Percentiles rank a stretch among this genome's conserved stretches.
Conservation (phyloP, 768 basidiomycete genomes). For the Pisolithus albus region DNA sequence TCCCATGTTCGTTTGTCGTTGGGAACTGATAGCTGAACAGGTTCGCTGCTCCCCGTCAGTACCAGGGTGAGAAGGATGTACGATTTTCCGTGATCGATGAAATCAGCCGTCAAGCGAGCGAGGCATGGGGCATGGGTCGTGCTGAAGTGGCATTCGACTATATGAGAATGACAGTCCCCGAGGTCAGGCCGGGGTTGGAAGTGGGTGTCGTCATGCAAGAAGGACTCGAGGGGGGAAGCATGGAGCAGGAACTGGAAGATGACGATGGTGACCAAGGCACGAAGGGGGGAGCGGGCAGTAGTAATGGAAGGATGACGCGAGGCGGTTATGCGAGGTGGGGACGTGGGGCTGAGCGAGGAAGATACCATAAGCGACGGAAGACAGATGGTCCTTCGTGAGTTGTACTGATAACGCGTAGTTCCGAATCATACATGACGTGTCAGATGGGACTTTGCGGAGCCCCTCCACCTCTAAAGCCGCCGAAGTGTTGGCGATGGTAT, state of each 20-base stretch:
- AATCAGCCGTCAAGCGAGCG: slow-evolving; percentile 56
- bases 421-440: too few species aligned
- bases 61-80: slow-evolving; percentile 20
- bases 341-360: neutral
- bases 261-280: neutral
- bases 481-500: too few species aligned
- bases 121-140: slow-evolving; percentile 45
- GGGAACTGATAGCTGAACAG: slow-evolving; percentile 22
- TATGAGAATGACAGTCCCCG: slow-evolving; percentile 39
- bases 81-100: slow-evolving; percentile 49
- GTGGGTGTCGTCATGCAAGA: neutral
- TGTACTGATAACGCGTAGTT: neutral
- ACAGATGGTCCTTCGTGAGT: neutral
- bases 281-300: neutral
- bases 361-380: neutral
- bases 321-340: neutral
- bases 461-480: too few species aligned
- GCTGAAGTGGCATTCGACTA: slow-evolving; percentile 56
- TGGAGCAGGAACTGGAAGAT: neutral
- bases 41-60: slow-evolving; percentile 45
- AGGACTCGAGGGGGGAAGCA: neutral
- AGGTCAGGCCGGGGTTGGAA: neutral
- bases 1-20: neutral
- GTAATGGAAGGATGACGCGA: neutral
- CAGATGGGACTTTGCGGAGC: too few species aligned